Evolutionary conservation across 495 filamentous ascomycete genomes (phyloP).

Genomic region (Neurospora pannonica): DNA sequence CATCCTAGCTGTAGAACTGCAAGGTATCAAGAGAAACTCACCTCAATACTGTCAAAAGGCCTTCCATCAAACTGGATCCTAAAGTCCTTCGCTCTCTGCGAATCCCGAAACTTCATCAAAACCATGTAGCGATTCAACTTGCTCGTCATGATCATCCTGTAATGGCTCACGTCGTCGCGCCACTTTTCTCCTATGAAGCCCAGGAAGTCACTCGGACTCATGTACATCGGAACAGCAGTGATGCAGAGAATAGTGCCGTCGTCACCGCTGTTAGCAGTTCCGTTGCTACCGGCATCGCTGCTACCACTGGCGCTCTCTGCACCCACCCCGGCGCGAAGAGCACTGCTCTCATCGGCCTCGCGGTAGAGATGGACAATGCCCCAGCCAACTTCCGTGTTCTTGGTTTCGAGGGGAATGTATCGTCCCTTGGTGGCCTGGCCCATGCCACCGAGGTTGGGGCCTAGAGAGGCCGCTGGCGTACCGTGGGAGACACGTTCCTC

Average conservation of each 20-base stretch:
- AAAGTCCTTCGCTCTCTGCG: slow-evolving; percentile 65
- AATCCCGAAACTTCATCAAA: slow-evolving; percentile 85
- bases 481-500: slow-evolving; percentile 3
- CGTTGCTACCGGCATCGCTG: slow-evolving; percentile 6
- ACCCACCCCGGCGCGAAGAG: slow-evolving; percentile 15
- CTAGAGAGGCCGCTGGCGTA: slow-evolving; percentile 31
- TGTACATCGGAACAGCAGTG: slow-evolving; percentile 86
- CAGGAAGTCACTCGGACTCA: slow-evolving; percentile 83
- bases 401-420: slow-evolving; percentile 64
- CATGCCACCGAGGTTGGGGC: slow-evolving; percentile 33
- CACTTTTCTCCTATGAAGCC: slow-evolving; percentile 89
- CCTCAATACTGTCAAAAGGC: slow-evolving; percentile 90
- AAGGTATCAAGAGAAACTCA: slow-evolving; percentile 29
- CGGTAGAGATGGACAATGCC: slow-evolving; percentile 91
- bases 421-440: slow-evolving; percentile 56
- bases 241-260: slow-evolving; percentile 76
- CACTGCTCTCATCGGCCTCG: slow-evolving; percentile 57
- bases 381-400: slow-evolving; percentile 77
- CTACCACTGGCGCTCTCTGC: background rate
- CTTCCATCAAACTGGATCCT: slow-evolving; percentile 87
- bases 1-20: background rate
- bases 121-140: slow-evolving; percentile 91
- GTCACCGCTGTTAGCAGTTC: slow-evolving; percentile 13
- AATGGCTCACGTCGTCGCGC: slow-evolving; percentile 82
- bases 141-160: slow-evolving; percentile 87